phyloP scores from a whole-genome alignment of 139 green algal species.

The Deuterostichococcus epilithicus region DNA sequence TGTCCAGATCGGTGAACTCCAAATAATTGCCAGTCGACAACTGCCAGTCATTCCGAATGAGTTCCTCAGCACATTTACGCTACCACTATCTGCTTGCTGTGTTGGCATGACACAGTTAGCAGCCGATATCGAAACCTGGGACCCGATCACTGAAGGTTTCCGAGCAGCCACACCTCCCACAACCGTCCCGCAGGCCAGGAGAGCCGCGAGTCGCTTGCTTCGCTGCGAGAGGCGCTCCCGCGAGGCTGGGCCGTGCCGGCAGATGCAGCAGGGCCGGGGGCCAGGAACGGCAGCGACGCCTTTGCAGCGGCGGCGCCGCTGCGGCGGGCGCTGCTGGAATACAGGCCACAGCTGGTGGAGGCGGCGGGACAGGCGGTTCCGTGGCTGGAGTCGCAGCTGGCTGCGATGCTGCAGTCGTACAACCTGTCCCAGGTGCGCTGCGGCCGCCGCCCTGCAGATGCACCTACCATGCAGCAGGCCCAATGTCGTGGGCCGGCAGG shows the following conservation, averaged over 20 bases:
- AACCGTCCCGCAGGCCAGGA: slow-evolving; percentile 13
- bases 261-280: background rate
- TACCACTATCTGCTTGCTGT: no score
- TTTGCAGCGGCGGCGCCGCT: background rate
- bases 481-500: no score
- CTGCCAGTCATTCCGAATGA: no score
- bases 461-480: no score
- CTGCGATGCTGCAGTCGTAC: slow-evolving; percentile 12
- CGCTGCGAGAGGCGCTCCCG: slow-evolving; percentile 2
- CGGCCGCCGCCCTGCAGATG: background rate
- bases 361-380: background rate
- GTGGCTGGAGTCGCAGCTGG: slow-evolving; percentile 25
- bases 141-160: no score
- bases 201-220: background rate
- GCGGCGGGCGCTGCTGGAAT: background rate
- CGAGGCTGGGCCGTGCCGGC: background rate
- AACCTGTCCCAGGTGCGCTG: slow-evolving; percentile 24
- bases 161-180: no score
- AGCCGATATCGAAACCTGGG: no score
- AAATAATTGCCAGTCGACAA: background rate
- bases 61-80: no score
- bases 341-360: slow-evolving; percentile 2
- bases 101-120: background rate
- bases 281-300: background rate
- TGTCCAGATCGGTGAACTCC: slow-evolving; percentile 30